Conservation (phyloP, 2,329 filamentous ascomycete genomes). For the Stachybotrys chlorohalonatus region DNA sequence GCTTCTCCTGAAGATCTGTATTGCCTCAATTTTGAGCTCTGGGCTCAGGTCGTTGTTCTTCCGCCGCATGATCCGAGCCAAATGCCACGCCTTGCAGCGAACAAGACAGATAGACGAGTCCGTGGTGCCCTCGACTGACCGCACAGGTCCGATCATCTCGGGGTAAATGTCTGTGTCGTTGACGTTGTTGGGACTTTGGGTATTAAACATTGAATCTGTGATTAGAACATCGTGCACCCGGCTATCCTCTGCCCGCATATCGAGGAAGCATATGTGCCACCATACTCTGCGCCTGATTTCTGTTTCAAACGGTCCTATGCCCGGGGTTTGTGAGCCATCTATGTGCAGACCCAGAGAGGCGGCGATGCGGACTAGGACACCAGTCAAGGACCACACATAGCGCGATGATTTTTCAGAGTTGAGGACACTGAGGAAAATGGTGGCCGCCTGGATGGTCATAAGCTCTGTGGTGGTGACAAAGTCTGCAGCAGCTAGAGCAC, state of each 20-base stretch:
- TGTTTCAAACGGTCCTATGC: conserved; percentile 2
- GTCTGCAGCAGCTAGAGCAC: neutral
- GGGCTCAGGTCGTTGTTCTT: neutral
- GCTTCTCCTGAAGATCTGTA: neutral
- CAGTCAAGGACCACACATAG: conserved; percentile 1
- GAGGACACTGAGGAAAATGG: neutral
- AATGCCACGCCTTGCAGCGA: neutral
- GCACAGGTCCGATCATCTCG: conserved; percentile 26
- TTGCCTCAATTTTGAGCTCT: neutral
- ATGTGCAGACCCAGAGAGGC: conserved; percentile 2
- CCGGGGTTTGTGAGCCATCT: conserved; percentile 1
- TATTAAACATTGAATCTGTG: conserved; percentile 35
- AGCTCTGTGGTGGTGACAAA: neutral
- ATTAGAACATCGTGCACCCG: conserved; percentile 15
- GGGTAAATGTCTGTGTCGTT: conserved; percentile 41
- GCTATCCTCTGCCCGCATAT: conserved; percentile 2
- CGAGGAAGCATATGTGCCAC: conserved; percentile 5
- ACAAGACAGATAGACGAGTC: neutral
- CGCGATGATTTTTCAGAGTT: neutral
- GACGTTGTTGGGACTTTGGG: conserved; percentile 43
- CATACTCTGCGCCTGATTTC: conserved; percentile 5
- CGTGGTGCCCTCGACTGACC: neutral
- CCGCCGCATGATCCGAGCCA: neutral
- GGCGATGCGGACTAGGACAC: conserved; percentile 1
- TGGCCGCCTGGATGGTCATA: neutral